Base-by-base conservation (phyloP, 2,329 filamentous ascomycete genomes). In the Drechslera avenae region DNA sequence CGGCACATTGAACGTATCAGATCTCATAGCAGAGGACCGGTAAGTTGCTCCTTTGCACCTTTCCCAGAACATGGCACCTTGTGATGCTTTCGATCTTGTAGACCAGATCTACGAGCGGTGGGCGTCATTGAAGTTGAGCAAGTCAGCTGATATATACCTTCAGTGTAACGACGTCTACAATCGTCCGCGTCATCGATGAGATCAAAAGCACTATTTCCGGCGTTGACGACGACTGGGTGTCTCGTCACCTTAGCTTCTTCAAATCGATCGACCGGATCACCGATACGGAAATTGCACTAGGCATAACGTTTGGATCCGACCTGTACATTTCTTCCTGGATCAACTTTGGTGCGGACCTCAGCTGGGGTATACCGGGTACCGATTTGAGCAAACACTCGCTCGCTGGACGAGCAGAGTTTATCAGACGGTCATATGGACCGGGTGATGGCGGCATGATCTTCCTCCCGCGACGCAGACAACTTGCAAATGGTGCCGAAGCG, bases 271-370 rank as follows among this genome's bases (percentile, higher is more conserved):
- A 66, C 7, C 52, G 57, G 19, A 69, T 73, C 32, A 60, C 57
- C 28, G 64, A 72, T 37, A 69, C 64, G 4, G 67, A 71, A 36
- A 59, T 63, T 32, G 66, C 63, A 7, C 54, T 73, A 7, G 57
- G 59, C 3, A 61, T 70, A 35, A 52, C 50, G 1, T 68, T 69
- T 35, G 69, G 68, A 7, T 57, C 67, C 7, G 69, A 73, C 44
- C 59, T 71, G 16, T 73, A 70, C 51, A 66, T 73, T 23, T 71
- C 69, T 4, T 69, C 65, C 16, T 73, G 69, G 69, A 56, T 71
- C 34, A 67, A 73, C 51, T 69, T 71, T 34, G 67, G 65, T 19
- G 67, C 64, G 8, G 66, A 71, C 41, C 46, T 63, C 26, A 55
- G 62, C 41, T 73, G 69, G 69, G 57, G 61, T 43, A 72, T 73